Evolutionary conservation across 129 eudicot species (phyloP).

Genomic region (Cynara cardunculus): DNA sequence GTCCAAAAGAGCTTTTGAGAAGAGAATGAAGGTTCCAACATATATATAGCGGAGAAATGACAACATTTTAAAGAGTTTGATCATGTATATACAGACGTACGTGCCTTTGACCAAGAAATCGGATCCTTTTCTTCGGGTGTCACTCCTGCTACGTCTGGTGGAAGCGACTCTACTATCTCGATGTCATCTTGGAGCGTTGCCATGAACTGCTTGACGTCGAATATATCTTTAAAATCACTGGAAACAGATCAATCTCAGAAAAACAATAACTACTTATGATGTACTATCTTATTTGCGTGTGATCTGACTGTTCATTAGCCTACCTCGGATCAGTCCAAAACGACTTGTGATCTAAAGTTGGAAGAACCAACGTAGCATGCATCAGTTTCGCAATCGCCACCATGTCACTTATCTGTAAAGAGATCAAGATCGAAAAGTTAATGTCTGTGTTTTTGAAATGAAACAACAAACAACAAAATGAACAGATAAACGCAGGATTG

Average conservation of each 20-base stretch:
- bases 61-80: background rate
- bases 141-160: slow-evolving; percentile 25
- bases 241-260: slow-evolving; percentile 25
- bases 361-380: slow-evolving; percentile 62
- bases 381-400: slow-evolving; percentile 60
- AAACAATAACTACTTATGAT: background rate
- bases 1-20: background rate
- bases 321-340: slow-evolving; percentile 71
- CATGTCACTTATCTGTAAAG: slow-evolving; percentile 61
- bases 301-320: background rate
- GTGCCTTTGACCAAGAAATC: slow-evolving; percentile 71
- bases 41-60: background rate
- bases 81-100: slow-evolving; percentile 21
- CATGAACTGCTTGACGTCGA: slow-evolving; percentile 54
- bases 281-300: background rate
- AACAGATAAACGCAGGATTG: background rate
- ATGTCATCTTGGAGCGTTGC: slow-evolving; percentile 44
- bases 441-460: background rate
- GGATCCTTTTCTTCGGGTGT: slow-evolving; percentile 41
- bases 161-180: slow-evolving; percentile 53
- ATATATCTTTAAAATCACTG: slow-evolving; percentile 65
- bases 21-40: background rate
- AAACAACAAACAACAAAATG: background rate
- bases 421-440: background rate
- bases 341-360: slow-evolving; percentile 57